A percentile compares a stretch with the other conserved stretches of the same genome.
Conservation (phyloP, 225 moss, liverwort and hornwort genomes). For the Physcomitrium patens region DNA sequence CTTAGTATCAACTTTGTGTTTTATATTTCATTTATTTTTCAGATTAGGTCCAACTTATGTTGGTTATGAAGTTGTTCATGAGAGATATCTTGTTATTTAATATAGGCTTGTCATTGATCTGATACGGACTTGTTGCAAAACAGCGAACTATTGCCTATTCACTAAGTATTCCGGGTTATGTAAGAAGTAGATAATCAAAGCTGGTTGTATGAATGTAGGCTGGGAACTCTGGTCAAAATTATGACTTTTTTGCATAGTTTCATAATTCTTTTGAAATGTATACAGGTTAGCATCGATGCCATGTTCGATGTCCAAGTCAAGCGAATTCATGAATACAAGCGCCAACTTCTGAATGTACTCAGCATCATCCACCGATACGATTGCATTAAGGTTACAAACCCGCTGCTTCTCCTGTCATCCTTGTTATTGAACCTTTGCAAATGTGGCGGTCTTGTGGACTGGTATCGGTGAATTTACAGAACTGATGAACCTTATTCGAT, state of each 20-base stretch:
- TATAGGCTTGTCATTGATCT: background rate
- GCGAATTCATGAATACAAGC: slow-evolving; percentile 94
- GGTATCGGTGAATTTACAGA: background rate
- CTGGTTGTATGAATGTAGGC: slow-evolving; percentile 2
- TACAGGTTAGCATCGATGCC: slow-evolving; percentile 89
- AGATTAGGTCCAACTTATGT: slow-evolving; percentile 1
- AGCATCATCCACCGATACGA: slow-evolving; percentile 86
- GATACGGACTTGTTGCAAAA: background rate
- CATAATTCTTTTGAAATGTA: slow-evolving; percentile 8
- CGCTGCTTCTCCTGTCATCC: slow-evolving; percentile 26
- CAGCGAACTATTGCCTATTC: slow-evolving; percentile 10
- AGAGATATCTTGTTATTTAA: background rate
- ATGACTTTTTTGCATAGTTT: slow-evolving; percentile 22
- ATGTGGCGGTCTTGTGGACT: background rate
- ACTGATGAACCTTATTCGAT: background rate
- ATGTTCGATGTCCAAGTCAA: slow-evolving; percentile 98
- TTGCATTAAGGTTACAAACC: slow-evolving; percentile 77
- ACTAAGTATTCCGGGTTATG: slow-evolving; percentile 7
- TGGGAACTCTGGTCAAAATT: slow-evolving; percentile 11
- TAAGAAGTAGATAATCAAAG: background rate
- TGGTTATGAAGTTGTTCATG: background rate
- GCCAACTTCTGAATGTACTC: slow-evolving; percentile 84
- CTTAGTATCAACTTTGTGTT: slow-evolving; percentile 4
- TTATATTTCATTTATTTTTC: slow-evolving; percentile 16
- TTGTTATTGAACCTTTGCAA: slow-evolving; percentile 6